A percentile compares a stretch with the other conserved stretches of the same genome.
Evolutionary conservation across 805 yeast genomes (phyloP).

Genomic region (Ogataea pilisensis): DNA sequence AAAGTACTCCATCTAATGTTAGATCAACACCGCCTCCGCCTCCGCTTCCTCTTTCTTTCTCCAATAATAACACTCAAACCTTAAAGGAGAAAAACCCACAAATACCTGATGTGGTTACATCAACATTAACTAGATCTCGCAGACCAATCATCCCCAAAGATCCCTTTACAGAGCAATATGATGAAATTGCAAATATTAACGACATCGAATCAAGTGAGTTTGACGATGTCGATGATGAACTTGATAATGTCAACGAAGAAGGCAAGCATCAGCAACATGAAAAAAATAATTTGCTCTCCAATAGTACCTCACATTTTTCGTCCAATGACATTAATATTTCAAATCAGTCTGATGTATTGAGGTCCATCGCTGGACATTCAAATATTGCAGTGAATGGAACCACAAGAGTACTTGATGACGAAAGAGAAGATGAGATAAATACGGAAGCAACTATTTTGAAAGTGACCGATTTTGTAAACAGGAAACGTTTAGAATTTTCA

Average conservation of each 20-base stretch:
- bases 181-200: conserved; percentile 6
- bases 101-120: not conserved
- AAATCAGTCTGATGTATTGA: not conserved
- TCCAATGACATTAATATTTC: not conserved
- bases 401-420: too few species aligned
- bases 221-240: conserved; percentile 19
- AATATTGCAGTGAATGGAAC: conserved; percentile 1
- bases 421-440: conserved; percentile 10
- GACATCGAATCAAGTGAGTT: conserved; percentile 15
- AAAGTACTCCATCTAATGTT: too few species aligned
- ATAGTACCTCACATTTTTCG: not conserved
- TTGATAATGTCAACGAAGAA: not conserved
- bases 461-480: conserved; percentile 21
- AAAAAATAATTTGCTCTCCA: not conserved
- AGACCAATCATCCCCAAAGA: not conserved
- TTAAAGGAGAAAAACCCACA: not conserved
- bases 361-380: not conserved
- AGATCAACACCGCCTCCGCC: not conserved
- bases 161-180: not conserved
- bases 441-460: conserved; percentile 23
- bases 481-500: conserved; percentile 9
- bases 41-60: too few species aligned
- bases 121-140: not conserved
- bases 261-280: not conserved
- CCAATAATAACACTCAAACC: not conserved